Percentiles rank a stretch among this genome's conserved stretches.
Conservation (phyloP, 805 yeast species). For the Wickerhamomyces kurtzmanii region DNA sequence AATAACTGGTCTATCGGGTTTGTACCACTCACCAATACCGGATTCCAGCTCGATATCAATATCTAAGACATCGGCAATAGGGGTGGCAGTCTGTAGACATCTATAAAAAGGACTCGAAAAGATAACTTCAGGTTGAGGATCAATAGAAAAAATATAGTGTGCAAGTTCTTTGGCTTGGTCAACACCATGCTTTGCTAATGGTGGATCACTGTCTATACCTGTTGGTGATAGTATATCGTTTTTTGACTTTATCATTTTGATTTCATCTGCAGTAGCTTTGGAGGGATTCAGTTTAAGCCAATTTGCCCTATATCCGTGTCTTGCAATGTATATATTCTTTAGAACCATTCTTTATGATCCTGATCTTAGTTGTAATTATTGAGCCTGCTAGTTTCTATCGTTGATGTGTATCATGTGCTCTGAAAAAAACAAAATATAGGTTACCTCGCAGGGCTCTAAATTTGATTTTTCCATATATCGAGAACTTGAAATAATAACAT, state of each 20-base stretch:
- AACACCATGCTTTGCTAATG: slow-evolving; percentile 79
- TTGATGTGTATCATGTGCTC: too few species aligned
- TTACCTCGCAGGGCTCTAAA: too few species aligned
- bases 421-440: too few species aligned
- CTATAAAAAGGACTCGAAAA: slow-evolving; percentile 83
- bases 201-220: slow-evolving; percentile 84
- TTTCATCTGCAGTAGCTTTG: too few species aligned
- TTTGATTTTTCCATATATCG: too few species aligned
- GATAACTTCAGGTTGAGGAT: slow-evolving; percentile 60
- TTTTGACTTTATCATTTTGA: too few species aligned
- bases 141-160: slow-evolving; percentile 36
- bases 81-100: slow-evolving; percentile 75
- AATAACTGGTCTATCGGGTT: slow-evolving; percentile 52
- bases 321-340: slow-evolving; percentile 56
- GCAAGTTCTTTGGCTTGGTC: slow-evolving; percentile 82
- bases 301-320: slow-evolving; percentile 88
- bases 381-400: too few species aligned
- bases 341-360: slow-evolving; percentile 28
- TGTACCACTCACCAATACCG: slow-evolving; percentile 92
- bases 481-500: too few species aligned
- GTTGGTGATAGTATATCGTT: slow-evolving; percentile 81
- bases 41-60: slow-evolving; percentile 59
- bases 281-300: too few species aligned
- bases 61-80: slow-evolving; percentile 50
- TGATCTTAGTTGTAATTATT: neutral